phyloP scores from a whole-genome alignment of 371 early-diverging fungal genomes.

The Smittium culicis region DNA sequence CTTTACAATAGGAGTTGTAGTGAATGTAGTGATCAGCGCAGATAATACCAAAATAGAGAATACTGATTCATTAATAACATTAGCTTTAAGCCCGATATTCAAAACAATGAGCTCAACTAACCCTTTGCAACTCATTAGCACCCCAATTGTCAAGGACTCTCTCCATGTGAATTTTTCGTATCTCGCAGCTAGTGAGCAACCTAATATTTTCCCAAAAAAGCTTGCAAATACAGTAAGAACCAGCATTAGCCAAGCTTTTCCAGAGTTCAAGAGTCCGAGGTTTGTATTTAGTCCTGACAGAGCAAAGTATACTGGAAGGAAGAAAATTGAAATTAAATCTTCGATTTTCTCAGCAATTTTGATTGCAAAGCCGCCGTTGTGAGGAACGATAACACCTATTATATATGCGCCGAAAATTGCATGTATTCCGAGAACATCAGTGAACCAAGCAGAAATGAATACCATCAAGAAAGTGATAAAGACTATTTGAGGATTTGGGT shows the following conservation, averaged over 20 bases:
- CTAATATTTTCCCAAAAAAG: slow-evolving; percentile 73
- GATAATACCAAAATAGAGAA: slow-evolving; percentile 82
- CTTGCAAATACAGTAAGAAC: slow-evolving; percentile 59
- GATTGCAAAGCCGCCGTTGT: slow-evolving; percentile 71
- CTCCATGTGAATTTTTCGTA: slow-evolving; percentile 55
- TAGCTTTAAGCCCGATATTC: slow-evolving; percentile 75
- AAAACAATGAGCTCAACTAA: slow-evolving; percentile 87
- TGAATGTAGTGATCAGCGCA: slow-evolving; percentile 68
- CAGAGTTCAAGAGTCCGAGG: slow-evolving; percentile 55
- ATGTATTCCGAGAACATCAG: slow-evolving; percentile 76
- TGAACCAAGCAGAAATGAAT: slow-evolving; percentile 57
- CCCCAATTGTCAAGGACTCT: slow-evolving; percentile 73
- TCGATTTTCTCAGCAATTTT: slow-evolving; percentile 83
- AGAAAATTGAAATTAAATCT: slow-evolving; percentile 71
- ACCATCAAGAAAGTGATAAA: slow-evolving; percentile 48
- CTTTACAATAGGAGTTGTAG: slow-evolving; percentile 50
- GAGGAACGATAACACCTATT: slow-evolving; percentile 73
- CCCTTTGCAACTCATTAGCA: slow-evolving; percentile 92
- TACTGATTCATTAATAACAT: slow-evolving; percentile 61
- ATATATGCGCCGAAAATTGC: slow-evolving; percentile 87
- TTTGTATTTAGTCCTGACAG: slow-evolving; percentile 81
- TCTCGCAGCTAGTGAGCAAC: slow-evolving; percentile 60
- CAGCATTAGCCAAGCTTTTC: slow-evolving; percentile 59
- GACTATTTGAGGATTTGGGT: slow-evolving; percentile 41
- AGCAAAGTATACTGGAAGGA: slow-evolving; percentile 83